phyloP scores from a whole-genome alignment of 2,329 filamentous ascomycete species.

The Chaetomium globosum region DNA sequence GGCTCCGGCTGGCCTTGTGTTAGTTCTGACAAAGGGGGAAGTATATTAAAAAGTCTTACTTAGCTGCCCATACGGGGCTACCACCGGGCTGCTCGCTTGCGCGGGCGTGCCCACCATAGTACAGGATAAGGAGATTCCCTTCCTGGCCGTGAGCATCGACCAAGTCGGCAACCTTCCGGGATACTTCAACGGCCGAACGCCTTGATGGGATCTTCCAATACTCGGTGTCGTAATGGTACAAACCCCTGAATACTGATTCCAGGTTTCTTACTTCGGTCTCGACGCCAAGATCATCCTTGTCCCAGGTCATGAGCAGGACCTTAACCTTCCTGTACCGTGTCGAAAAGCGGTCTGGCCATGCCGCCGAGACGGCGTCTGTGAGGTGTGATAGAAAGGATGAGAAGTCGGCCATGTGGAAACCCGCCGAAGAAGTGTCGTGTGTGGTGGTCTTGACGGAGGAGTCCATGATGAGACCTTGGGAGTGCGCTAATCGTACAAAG shows the following conservation, averaged over 20 bases:
- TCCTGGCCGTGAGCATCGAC: conserved; percentile 23
- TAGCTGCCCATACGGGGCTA: conserved; percentile 29
- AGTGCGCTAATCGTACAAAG: conserved; percentile 13
- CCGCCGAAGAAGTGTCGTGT: conserved; percentile 24
- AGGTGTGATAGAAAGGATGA: conserved; percentile 21
- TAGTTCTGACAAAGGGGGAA: neutral
- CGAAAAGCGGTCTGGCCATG: conserved; percentile 20
- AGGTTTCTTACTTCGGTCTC: conserved; percentile 22
- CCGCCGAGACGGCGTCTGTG: conserved; percentile 25
- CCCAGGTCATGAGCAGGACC: conserved; percentile 32
- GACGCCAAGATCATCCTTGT: conserved; percentile 26
- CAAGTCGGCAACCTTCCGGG: conserved; percentile 22
- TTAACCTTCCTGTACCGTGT: conserved; percentile 28
- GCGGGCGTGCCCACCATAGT: conserved; percentile 30
- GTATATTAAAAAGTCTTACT: conserved; percentile 4
- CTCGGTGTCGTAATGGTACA: conserved; percentile 32
- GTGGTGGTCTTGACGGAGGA: conserved; percentile 13
- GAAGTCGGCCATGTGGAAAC: conserved; percentile 24
- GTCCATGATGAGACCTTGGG: conserved; percentile 16
- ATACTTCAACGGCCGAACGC: conserved; percentile 24
- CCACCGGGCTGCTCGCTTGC: conserved; percentile 24
- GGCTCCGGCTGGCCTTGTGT: conserved; percentile 19
- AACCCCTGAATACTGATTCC: conserved; percentile 24
- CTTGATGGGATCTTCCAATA: conserved; percentile 31
- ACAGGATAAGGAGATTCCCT: conserved; percentile 31